Evolutionary conservation across 23 red algal genomes (phyloP), one percentile per base, ranked within the genome.

Genomic region (Gracilaria gracilis): DNA sequence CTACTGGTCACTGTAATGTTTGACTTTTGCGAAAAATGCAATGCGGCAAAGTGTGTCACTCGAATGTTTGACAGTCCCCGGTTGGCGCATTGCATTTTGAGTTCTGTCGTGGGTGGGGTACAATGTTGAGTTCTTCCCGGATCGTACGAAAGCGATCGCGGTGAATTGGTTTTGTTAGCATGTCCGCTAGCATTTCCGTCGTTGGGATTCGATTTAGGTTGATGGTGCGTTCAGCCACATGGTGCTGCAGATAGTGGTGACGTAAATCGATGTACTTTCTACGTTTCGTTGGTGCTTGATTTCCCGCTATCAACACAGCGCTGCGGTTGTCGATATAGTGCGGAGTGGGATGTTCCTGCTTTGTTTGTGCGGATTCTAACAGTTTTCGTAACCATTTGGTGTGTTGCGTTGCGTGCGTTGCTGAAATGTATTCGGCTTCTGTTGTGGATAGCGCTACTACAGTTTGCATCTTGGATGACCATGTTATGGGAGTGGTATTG

Each of bases 1-100:
- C n/a, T n/a, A n/a, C n/a, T n/a, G n/a, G n/a, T n/a, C n/a, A 76
- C 71, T 76, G 71, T 76, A 76, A 76, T 76, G 71, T 76, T 76
- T 76, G 71, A n/a, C n/a, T 9, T 9, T 35, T 0, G 27, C 16
- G n/a, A 37, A 76, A 76, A 76, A 37, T 28, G 25, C 27, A 32
- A 20, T 20, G 25, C 0, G 46, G 7, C 24, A 76, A n/a, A 12
- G 71, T n/a, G n/a, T n/a, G n/a, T n/a, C n/a, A n/a, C n/a, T n/a
- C n/a, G n/a, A n/a, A n/a, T 79, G 74, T 0, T 79, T 79, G 74
- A 79, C 74, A 79, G 37, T 79, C 74, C 37, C 74, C 27, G 69
- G 69, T 74, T 74, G 69, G 8, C 29, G 69, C 15, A 8, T 24
- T 14, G 69, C 69, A 24, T 24, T 74, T 24, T n/a, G n/a, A 15